Evolutionary conservation across 192 early-diverging fungal species (phyloP).

Genomic region (Linderina pennispora): DNA sequence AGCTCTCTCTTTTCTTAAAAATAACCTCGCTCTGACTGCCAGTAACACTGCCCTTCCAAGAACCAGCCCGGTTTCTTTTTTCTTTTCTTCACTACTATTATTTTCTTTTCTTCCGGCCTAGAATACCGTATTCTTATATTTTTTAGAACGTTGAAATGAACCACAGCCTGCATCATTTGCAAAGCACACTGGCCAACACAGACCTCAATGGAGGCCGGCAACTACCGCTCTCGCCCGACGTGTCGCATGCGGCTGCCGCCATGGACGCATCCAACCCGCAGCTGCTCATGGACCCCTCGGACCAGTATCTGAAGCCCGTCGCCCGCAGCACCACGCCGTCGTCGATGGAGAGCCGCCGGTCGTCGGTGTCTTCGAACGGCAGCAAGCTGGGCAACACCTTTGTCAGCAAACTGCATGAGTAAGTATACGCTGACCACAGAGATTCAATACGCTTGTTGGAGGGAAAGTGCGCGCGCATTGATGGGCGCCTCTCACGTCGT

Average conservation of each 20-base stretch:
- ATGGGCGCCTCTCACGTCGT: too few relatives aligned
- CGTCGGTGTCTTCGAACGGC: constrained; percentile 39
- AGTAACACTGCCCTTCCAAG: too few relatives aligned
- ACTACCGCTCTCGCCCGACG: constrained; percentile 43
- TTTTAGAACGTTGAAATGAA: constrained; percentile 1
- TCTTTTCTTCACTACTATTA: background rate
- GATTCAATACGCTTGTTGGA: too few relatives aligned
- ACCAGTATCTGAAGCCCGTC: constrained; percentile 48
- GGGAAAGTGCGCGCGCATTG: too few relatives aligned
- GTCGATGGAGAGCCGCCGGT: constrained; percentile 42
- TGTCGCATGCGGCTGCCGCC: constrained; percentile 9
- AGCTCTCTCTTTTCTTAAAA: too few relatives aligned
- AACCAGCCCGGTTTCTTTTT: too few relatives aligned
- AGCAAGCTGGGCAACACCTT: constrained; percentile 51
- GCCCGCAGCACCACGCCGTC: constrained; percentile 45
- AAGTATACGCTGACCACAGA: too few relatives aligned
- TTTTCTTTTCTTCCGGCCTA: background rate
- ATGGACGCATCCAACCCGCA: constrained; percentile 10
- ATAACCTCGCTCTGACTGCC: too few relatives aligned
- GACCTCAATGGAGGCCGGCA: constrained; percentile 22
- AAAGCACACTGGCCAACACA: constrained; percentile 25
- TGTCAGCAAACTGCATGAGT: constrained; percentile 59
- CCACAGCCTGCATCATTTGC: constrained; percentile 35
- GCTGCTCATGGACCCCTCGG: constrained; percentile 38
- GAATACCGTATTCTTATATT: background rate